A percentile compares a stretch with the other conserved stretches of the same genome.
phyloP scores from a whole-genome alignment of 345 rosid species.

The Brassica incana region DNA sequence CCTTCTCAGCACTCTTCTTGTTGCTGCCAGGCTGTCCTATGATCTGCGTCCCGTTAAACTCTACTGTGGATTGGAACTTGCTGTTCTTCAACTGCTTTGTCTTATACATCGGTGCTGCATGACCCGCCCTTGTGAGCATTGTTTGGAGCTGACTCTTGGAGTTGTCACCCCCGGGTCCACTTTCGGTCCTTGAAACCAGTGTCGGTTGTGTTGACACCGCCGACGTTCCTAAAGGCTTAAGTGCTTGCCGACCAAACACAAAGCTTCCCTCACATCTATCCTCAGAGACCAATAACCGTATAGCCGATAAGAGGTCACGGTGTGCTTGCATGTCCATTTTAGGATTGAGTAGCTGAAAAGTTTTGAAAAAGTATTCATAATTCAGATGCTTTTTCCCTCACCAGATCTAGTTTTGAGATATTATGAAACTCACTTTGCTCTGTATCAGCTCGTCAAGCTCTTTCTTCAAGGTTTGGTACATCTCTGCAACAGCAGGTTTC shows the following conservation, averaged over 20 bases:
- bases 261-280: constrained; percentile 73
- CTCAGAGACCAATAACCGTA: constrained; percentile 56
- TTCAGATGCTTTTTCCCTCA: no score
- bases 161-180: constrained; percentile 91
- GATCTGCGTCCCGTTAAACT: constrained; percentile 68
- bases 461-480: constrained; percentile 60
- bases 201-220: constrained; percentile 41
- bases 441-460: constrained; percentile 83
- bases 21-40: constrained; percentile 82
- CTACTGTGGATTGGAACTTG: constrained; percentile 73
- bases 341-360: constrained; percentile 69
- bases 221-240: constrained; percentile 37
- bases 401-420: constrained; percentile 23
- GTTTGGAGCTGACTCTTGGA: constrained; percentile 92
- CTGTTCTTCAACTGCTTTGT: constrained; percentile 70
- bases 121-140: constrained; percentile 76
- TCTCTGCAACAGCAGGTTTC: constrained; percentile 65
- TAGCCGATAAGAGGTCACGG: constrained; percentile 62
- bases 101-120: constrained; percentile 65
- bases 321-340: constrained; percentile 54
- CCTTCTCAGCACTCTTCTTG: constrained; percentile 94
- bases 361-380: neutral
- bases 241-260: constrained; percentile 65
- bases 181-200: constrained; percentile 52
- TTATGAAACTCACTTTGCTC: constrained; percentile 59